Evolutionary conservation across 73 alveolate species (phyloP).

Genomic region (Tetrahymena malaccensis): DNA sequence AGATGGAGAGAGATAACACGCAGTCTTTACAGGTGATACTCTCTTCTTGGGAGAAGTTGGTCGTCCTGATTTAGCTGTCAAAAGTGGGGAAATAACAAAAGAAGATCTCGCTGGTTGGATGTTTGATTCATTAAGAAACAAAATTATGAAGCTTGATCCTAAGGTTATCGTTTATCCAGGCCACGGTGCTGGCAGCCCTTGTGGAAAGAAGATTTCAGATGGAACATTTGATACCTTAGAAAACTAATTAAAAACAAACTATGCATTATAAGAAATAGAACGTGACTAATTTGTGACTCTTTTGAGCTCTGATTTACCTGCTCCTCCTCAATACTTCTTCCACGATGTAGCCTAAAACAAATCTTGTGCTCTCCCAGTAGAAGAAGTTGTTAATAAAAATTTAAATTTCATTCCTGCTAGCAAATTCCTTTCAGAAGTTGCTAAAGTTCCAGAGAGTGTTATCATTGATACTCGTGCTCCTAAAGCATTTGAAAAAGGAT

Average conservation of each 20-base stretch:
- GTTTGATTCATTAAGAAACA: constrained; percentile 40
- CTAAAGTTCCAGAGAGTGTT: neutral
- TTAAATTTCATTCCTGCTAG: neutral
- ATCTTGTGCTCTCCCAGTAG: constrained; percentile 9
- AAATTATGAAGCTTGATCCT: constrained; percentile 47
- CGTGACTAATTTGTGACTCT: constrained; percentile 17
- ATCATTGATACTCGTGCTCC: constrained; percentile 3
- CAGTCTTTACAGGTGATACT: constrained; percentile 73
- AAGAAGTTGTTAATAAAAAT: neutral
- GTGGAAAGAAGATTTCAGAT: constrained; percentile 44
- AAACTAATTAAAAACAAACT: constrained; percentile 8
- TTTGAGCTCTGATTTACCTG: constrained; percentile 20
- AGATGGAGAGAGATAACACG: constrained; percentile 27
- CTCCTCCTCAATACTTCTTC: constrained; percentile 47
- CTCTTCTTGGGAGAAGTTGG: constrained; percentile 67
- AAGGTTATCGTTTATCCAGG: constrained; percentile 68
- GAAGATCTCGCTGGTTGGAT: constrained; percentile 26
- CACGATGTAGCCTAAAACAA: constrained; percentile 38
- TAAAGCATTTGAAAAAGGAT: constrained; percentile 5
- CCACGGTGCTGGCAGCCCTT: constrained; percentile 75
- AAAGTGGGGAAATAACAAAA: constrained; percentile 9
- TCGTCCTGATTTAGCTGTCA: constrained; percentile 67
- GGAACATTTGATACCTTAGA: constrained; percentile 36
- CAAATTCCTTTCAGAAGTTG: neutral
- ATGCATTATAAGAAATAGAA: constrained; percentile 18